Evolutionary conservation across 805 yeast species (phyloP).

Genomic region (Torulaspora indica): DNA sequence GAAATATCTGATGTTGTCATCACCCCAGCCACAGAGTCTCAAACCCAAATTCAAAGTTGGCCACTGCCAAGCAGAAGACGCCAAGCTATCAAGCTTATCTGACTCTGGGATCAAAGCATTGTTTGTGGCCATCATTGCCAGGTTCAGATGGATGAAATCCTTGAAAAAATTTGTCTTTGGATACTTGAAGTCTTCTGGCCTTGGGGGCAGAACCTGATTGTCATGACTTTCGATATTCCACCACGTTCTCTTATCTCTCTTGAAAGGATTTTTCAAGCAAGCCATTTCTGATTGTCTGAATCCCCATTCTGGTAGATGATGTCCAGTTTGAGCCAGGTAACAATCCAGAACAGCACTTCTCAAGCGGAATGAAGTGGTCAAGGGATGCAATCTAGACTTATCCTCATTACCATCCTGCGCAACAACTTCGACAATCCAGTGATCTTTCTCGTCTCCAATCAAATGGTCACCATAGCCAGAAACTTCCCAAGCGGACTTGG

Average conservation of each 20-base stretch:
- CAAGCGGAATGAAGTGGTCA: slow-evolving; percentile 68
- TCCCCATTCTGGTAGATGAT: slow-evolving; percentile 74
- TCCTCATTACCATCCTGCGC: slow-evolving; percentile 56
- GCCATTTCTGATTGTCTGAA: slow-evolving; percentile 77
- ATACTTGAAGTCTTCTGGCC: slow-evolving; percentile 36
- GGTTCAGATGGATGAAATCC: slow-evolving; percentile 68
- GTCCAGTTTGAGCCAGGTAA: slow-evolving; percentile 71
- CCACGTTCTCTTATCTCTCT: slow-evolving; percentile 82
- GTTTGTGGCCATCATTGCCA: slow-evolving; percentile 93
- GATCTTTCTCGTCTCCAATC: slow-evolving; percentile 74
- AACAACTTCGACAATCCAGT: slow-evolving; percentile 85
- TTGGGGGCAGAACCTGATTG: slow-evolving; percentile 59
- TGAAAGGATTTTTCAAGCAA: slow-evolving; percentile 57
- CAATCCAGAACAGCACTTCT: slow-evolving; percentile 62
- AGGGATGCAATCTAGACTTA: slow-evolving; percentile 56
- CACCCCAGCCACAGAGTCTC: slow-evolving; percentile 74
- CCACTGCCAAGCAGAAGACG: slow-evolving; percentile 87
- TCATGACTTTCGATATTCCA: slow-evolving; percentile 76
- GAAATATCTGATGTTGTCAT: slow-evolving; percentile 58
- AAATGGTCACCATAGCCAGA: slow-evolving; percentile 76
- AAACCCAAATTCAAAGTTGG: slow-evolving; percentile 72
- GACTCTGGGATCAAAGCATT: slow-evolving; percentile 75
- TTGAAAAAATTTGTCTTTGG: slow-evolving; percentile 76
- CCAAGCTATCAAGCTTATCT: slow-evolving; percentile 66
- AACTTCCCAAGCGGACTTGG: slow-evolving; percentile 68